Base-by-base conservation (phyloP, 768 basidiomycete genomes). In the Grammothele lineata region DNA sequence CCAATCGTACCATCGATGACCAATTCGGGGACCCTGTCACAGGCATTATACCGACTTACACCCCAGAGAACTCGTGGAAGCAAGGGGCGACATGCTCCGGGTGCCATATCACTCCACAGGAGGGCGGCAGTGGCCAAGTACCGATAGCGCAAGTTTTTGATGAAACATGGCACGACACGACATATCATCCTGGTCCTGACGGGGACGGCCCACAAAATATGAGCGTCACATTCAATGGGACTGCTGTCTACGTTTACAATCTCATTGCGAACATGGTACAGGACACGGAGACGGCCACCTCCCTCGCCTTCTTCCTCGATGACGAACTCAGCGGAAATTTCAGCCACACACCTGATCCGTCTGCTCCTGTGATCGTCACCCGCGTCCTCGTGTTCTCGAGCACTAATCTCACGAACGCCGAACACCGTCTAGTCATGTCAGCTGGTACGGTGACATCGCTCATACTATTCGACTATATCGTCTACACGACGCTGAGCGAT, bases 101-200 rank as follows among this genome's bases (percentile, higher is more conserved):
- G 12, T 48, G 47, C 36, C 12, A 23, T 21, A 38, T 48, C 10
- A 8, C 22, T 4, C 47, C 47, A n/a, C n/a, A n/a, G n/a, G 14
- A 7, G 14, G 7, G 14, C 14, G 8, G 8, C 7, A 14, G 27
- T 7, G 14, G 12, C 14, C 7, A 34, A 6, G 32, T 45, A 2
- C 34, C 42, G 14, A 17, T 24, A 5, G 19, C n/a, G 10, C 37
- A 37, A 7, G 24, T 21, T 8, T 55, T 47, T 43, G 42, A 51
- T 39, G 26, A 36, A 6, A 43, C 53, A 14, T 55, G 53, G 53
- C 53, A 55, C 26, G 53, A 51, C 21, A 10, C 39, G 6, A 55
- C 53, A n/a, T 40, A 39, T 8, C 34, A 22, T 8, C 34, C 49
- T 2, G 38, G 24, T 1, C 23, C 7, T 7, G 27, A 18, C 22